Evolutionary conservation across 192 early-diverging fungal genomes (phyloP).

Genomic region (Pilaira anomala): DNA sequence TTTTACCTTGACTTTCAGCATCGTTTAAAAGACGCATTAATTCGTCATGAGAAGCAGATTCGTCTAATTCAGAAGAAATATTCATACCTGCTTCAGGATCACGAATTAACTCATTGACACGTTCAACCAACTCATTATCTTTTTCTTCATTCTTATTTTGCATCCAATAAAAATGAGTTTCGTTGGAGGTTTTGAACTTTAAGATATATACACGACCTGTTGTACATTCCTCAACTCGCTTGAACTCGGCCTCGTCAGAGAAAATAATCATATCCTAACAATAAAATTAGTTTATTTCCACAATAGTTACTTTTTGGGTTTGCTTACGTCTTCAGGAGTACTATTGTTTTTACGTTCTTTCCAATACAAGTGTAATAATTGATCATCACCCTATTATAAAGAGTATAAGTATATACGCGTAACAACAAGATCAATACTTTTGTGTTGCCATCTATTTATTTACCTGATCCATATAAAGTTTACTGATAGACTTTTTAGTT

Average conservation of each 20-base stretch:
- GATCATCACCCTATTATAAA: conserved; percentile 57
- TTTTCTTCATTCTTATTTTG: conserved; percentile 61
- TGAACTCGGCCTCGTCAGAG: conserved; percentile 71
- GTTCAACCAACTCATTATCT: conserved; percentile 53
- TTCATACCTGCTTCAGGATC: conserved; percentile 37
- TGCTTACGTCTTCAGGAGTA: conserved; percentile 43
- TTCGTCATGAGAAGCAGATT: conserved; percentile 18
- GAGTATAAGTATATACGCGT: neutral
- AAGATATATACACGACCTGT: conserved; percentile 78
- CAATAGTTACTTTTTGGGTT: neutral
- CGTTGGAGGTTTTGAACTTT: conserved; percentile 75
- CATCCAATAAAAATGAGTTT: conserved; percentile 83
- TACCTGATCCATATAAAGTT: conserved; percentile 61
- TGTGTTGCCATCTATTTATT: neutral
- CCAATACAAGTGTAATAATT: conserved; percentile 79
- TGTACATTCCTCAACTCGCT: conserved; percentile 45
- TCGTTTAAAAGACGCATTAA: conserved; percentile 25
- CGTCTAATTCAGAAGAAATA: conserved; percentile 14
- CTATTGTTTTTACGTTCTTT: conserved; percentile 57
- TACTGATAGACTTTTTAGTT: conserved; percentile 24
- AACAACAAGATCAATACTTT: neutral
- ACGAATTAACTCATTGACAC: conserved; percentile 60
- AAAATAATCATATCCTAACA: conserved; percentile 66
- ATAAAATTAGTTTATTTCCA: neutral
- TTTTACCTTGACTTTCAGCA: neutral